These are phyloP conservation scores for Pezicula neosporulosa DNA, from an alignment of 2,329 filamentous ascomycete genomes.

Conservation along the genomic window DNA sequence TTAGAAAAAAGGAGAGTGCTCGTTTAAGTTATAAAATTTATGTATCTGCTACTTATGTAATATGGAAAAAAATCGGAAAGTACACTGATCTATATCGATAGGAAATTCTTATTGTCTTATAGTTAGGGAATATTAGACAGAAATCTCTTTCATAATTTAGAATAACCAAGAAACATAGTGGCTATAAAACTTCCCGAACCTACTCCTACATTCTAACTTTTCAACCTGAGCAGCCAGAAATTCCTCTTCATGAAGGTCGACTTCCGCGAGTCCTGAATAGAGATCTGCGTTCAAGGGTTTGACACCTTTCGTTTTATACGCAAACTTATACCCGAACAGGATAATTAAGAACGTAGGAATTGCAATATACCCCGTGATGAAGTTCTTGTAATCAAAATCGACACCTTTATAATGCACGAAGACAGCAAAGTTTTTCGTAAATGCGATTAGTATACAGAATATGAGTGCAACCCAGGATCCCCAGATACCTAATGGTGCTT, in stretches of 20 bases:
- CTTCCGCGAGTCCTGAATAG: slow-evolving; percentile 54
- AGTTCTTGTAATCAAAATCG: slow-evolving; percentile 60
- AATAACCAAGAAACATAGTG: too few relatives aligned
- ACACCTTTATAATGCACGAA: slow-evolving; percentile 53
- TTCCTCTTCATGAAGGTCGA: slow-evolving; percentile 55
- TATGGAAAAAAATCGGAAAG: too few relatives aligned
- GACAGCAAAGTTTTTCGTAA: slow-evolving; percentile 81
- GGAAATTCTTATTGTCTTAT: too few relatives aligned
- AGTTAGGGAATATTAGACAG: too few relatives aligned
- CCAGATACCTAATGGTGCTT: slow-evolving; percentile 67
- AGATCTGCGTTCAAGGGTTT: slow-evolving; percentile 50
- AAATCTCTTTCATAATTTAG: too few relatives aligned
- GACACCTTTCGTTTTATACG: slow-evolving; percentile 39
- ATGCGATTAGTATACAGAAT: slow-evolving; percentile 69
- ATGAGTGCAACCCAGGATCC: slow-evolving; percentile 67
- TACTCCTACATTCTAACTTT: too few relatives aligned
- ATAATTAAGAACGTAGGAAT: slow-evolving; percentile 60
- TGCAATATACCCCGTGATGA: slow-evolving; percentile 60
- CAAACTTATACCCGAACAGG: slow-evolving; percentile 53
- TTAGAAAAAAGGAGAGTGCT: too few relatives aligned
- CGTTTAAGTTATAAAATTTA: too few relatives aligned
- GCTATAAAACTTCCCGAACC: too few relatives aligned
- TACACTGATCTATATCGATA: too few relatives aligned
- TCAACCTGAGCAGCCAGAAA: too few relatives aligned
- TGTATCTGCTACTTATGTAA: too few relatives aligned